Evolutionary conservation across 208 protist species (phyloP), one percentile per base, ranked within the genome.

Genomic region (Trypanosoma brucei): DNA sequence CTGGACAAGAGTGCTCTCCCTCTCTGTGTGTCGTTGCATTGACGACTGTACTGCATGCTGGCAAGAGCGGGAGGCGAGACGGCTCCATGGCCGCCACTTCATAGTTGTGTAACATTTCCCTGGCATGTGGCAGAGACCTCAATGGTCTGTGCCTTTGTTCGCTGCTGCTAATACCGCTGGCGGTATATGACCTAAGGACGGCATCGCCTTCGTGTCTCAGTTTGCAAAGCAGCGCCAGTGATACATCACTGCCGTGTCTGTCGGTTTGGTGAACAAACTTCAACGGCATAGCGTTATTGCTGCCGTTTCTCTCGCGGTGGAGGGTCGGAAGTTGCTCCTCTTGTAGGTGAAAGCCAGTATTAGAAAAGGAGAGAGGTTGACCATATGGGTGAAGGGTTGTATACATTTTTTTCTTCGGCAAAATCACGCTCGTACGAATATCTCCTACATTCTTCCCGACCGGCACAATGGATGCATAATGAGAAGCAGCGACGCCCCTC

Each of bases 281-380:
- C 51, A 70, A 40, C 5, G 65, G 65, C 65, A 70, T 70, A 39
- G 42, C 55, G 44, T 13, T 50, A 3, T 57, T 49, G 14, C 42
- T 11, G 42, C 11, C 42, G 42, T 46, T 46, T 46, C 42, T 14
- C 6, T 11, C 42, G 8, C 42, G 22, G 22, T 22, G 22, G 22
- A 22, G 22, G 22, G 22, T 22, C 22, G 22, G 22, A 22, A 22
- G 22, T 22, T 22, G 22, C 22, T 22, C 22, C 22, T 22, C 22
- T 22, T 22, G 22, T 22, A 22, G 22, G 22, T 22, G 22, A 22
- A 22, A 22, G 22, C 22, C 22, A 22, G 22, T 22, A 22, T 22
- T 22, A 22, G 0, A 22, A 22, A 22, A 22, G 22, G 22, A 22
- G 22, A 22, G 22, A 22, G 22, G 22, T 22, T 22, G 22, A 22